Base-by-base conservation (phyloP, 805 yeast species). In the Wickerhamiella allomyrinae region DNA sequence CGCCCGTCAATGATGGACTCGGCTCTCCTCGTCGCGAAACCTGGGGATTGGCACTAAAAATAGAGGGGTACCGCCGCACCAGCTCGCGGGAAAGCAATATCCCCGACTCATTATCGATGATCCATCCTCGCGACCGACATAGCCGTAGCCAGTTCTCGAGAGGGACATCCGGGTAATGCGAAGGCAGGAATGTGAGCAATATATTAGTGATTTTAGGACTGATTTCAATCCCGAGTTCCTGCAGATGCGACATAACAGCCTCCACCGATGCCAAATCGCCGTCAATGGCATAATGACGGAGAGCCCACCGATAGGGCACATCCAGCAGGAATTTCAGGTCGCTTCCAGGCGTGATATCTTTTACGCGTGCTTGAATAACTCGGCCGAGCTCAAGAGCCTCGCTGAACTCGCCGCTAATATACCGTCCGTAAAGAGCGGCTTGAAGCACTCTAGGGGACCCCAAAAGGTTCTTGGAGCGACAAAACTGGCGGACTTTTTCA, bases 121-220 rank as follows among this genome's bases (percentile, higher is more conserved):
- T 43, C 54, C 53, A 50, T 40, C 41, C 46, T 20, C 41, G 38
- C 5, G 37, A 40, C 11, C 11, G 17, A 15, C 53, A 53, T 14
- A 35, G 37, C 9, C 11, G 20, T 6, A 50, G 37, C 56, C 56
- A 52, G 15, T 41, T 41, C 7, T 17, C 10, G 1, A 46, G 39
- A 8, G 39, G 34, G n/a, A 37, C 20, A 7, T 40, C 47, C 2
- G 48, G 49, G 13, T 42, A 42, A 21, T 38, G 24, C 10, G 40
- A 47, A 11, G 51, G 46, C 24, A 49, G 17, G 29, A 41, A 24
- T 14, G 45, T 21, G 20, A 52, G 34, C 24, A 47, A 40, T 14
- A 45, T 39, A 15, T 46, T 41, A 3, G 52, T 40, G 33, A 49
- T 25, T 31, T 36, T 39, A 3, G 50, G 29, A 3, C 39, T 17